Base-by-base conservation (phyloP, 2,329 filamentous ascomycete genomes). In the Penicillium thymicola region DNA sequence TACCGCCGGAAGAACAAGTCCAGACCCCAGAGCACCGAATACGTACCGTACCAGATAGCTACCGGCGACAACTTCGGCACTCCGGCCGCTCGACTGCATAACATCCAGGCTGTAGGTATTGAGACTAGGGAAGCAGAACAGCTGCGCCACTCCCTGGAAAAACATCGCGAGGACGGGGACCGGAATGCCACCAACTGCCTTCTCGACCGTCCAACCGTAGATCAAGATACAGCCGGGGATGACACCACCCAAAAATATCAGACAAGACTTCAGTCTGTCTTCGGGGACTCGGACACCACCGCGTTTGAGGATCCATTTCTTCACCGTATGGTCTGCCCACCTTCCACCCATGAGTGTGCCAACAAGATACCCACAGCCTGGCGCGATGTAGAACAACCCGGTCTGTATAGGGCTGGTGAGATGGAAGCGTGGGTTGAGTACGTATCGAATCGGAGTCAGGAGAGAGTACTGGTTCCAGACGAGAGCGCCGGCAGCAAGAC, bases 61-160 rank as follows among this genome's bases (percentile, higher is more conserved):
- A 0, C 89, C 88, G 0, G 89, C 89, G 42, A 90, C 84, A 4
- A 93, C 88, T 67, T 94, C 89, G 4, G 87, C 84, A 42, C 85
- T 85, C 30, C 82, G 78, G 1, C 80, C 79, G 23, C 67, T 70
- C 2, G 71, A 67, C 61, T 88, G 88, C 86, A 92, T 90, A 13
- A 93, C 89, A 70, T 94, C 89, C 40, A 94, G 74, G 69, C 89
- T 92, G 73, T 94, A 92, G 0, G 89, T 89, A 70, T 92, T 92
- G 59, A 92, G 71, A 46, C 82, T 85, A 0, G 88, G 88, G 66
- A 91, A 92, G 65, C 87, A 89, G 67, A 90, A 89, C 6, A 92
- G 76, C 71, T 92, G 88, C 0, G 85, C 87, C 0, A 91, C 80
- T 1, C 89, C 89, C 67, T 92, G 88, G 2, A 88, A 58, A 68